phyloP scores from a whole-genome alignment of 2,329 filamentous ascomycete genomes.

The Aspergillus fumigatiaffinis region DNA sequence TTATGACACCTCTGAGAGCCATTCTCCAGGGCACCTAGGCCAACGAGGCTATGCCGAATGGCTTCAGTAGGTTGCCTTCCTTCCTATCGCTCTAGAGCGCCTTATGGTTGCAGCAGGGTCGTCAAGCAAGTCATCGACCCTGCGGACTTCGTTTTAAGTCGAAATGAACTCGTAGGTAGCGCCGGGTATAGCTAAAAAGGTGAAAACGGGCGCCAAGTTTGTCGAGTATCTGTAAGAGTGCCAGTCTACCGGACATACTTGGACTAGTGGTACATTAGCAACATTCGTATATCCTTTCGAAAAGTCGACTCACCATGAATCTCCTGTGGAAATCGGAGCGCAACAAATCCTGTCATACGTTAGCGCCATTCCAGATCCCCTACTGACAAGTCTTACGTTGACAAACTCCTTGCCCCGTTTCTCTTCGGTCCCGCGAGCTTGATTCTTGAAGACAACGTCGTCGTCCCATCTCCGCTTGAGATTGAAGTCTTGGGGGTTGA shows the following conservation, averaged over 20 bases:
- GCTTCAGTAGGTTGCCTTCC: no score
- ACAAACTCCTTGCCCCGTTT: conserved; percentile 94
- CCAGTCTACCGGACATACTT: conserved; percentile 46
- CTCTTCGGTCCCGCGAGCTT: conserved; percentile 90
- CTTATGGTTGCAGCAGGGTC: no score
- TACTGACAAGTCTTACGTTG: conserved; percentile 61
- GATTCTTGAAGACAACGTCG: conserved; percentile 98
- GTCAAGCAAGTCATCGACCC: no score
- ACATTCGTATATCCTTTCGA: not conserved
- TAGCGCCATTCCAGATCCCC: conserved; percentile 14
- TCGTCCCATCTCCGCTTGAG: conserved; percentile 91
- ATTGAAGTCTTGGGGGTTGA: conserved; percentile 84
- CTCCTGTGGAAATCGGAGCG: conserved; percentile 96
- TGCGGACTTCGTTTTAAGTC: no score
- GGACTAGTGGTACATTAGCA: conserved; percentile 30
- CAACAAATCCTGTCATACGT: conserved; percentile 64
- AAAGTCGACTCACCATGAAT: conserved; percentile 66
- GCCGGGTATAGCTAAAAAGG: no score
- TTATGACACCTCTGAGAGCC: no score
- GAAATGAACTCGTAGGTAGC: no score
- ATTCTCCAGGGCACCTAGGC: no score
- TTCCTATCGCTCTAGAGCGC: no score
- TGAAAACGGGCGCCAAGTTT: not conserved
- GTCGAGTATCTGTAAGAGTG: not conserved
- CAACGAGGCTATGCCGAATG: no score